phyloP scores from a whole-genome alignment of 225 moss, liverwort and hornwort genomes.

The Anthoceros angustus region DNA sequence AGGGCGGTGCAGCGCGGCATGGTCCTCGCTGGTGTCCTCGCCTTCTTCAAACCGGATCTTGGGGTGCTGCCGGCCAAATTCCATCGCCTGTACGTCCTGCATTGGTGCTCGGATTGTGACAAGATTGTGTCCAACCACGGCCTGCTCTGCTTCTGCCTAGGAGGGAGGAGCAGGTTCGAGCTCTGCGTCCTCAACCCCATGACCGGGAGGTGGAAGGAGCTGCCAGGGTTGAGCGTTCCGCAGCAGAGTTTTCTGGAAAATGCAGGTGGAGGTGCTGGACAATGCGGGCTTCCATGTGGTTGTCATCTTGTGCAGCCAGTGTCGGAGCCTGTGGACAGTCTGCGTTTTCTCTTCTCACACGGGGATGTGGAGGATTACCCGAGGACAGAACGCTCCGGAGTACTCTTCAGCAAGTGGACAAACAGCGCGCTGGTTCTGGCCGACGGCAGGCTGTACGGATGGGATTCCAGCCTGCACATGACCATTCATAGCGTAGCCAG shows the following conservation, averaged over 20 bases:
- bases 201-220: conserved; percentile 3
- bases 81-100: not conserved
- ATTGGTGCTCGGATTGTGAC: not conserved
- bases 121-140: conserved; percentile 2
- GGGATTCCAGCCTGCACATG: conserved; percentile 2
- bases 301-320: conserved; percentile 3
- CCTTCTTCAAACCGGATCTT: not conserved
- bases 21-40: not conserved
- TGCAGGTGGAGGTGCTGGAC: not conserved
- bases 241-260: conserved; percentile 3
- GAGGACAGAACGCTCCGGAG: not conserved
- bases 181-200: conserved; percentile 1
- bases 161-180: not conserved
- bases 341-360: not conserved
- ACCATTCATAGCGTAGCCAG: not conserved
- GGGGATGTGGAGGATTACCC: not conserved
- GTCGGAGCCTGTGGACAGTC: not conserved
- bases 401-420: not conserved
- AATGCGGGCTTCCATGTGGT: not conserved
- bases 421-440: not conserved
- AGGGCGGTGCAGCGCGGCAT: not conserved
- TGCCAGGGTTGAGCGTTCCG: conserved; percentile 1
- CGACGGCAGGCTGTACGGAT: not conserved
- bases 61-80: not conserved
- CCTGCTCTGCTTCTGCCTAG: not conserved